Conservation (phyloP, 164 flowering plant species). For the Pachysandra terminalis region DNA sequence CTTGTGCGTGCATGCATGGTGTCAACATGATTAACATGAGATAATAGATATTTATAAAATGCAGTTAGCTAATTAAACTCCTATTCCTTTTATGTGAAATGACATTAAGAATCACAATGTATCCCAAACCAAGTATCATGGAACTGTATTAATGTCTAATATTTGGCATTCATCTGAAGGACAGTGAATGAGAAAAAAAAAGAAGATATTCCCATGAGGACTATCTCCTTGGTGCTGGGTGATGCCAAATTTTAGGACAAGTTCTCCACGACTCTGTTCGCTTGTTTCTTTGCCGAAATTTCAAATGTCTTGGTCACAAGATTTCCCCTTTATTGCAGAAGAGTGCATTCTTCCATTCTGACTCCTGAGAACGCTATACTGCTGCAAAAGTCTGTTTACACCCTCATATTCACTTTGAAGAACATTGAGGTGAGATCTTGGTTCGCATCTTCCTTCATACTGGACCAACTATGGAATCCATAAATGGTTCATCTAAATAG, state of each 20-base stretch:
- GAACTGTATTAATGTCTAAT: background rate
- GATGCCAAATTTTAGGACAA: background rate
- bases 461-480: too few relatives aligned
- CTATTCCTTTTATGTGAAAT: background rate
- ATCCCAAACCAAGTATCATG: background rate
- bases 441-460: too few relatives aligned
- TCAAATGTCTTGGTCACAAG: background rate
- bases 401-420: constrained; percentile 79
- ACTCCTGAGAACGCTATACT: constrained; percentile 84
- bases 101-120: too few relatives aligned
- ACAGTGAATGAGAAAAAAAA: background rate
- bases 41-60: too few relatives aligned
- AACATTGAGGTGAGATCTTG: constrained; percentile 65
- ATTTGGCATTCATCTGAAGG: background rate
- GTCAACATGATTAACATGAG: too few relatives aligned
- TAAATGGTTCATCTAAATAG: background rate
- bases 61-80: background rate
- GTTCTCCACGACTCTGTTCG: background rate
- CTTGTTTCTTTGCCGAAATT: background rate
- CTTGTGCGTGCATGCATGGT: background rate
- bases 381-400: constrained; percentile 63
- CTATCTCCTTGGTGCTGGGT: background rate
- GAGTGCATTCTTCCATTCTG: constrained; percentile 69
- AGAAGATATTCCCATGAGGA: background rate
- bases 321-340: constrained; percentile 39